Percentiles rank a stretch among this genome's conserved stretches.
Conservation (phyloP, 352 stramenopile genomes). For the Pythium monospermum region DNA sequence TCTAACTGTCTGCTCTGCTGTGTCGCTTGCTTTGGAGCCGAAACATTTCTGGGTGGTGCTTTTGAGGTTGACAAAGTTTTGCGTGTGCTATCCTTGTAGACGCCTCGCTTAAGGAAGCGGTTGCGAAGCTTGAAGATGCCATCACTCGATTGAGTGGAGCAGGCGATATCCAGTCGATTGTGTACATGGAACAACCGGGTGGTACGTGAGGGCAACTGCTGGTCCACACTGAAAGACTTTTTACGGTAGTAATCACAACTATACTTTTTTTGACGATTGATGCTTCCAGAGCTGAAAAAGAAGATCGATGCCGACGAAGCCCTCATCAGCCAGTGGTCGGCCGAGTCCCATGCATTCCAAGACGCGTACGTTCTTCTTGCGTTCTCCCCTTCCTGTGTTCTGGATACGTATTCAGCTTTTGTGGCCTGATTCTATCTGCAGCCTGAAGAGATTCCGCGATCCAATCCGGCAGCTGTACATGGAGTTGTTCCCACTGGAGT, state of each 20-base stretch:
- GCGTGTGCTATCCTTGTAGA: too few species aligned
- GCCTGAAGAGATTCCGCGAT: constrained; percentile 44
- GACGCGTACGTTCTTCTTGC: constrained; percentile 30
- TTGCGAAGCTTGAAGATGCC: constrained; percentile 46
- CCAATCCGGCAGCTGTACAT: constrained; percentile 49
- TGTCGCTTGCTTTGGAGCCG: too few species aligned
- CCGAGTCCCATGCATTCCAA: constrained; percentile 39
- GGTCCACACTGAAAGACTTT: background rate
- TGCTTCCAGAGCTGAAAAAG: constrained; percentile 39
- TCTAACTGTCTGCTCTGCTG: background rate
- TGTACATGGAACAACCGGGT: constrained; percentile 36
- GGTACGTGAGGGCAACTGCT: constrained; percentile 19
- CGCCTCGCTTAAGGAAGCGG: constrained; percentile 34
- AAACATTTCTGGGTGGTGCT: too few species aligned
- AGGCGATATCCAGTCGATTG: constrained; percentile 31
- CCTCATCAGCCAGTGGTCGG: constrained; percentile 44
- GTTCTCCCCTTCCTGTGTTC: background rate
- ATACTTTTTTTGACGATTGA: background rate
- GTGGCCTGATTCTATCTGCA: constrained; percentile 18
- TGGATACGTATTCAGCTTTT: background rate
- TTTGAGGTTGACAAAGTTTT: too few species aligned
- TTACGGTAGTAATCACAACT: background rate
- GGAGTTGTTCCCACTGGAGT: constrained; percentile 42
- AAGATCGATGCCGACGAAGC: constrained; percentile 40
- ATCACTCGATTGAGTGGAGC: constrained; percentile 46